Base-by-base conservation (phyloP, 495 filamentous ascomycete genomes). In the Rhypophila decipiens region DNA sequence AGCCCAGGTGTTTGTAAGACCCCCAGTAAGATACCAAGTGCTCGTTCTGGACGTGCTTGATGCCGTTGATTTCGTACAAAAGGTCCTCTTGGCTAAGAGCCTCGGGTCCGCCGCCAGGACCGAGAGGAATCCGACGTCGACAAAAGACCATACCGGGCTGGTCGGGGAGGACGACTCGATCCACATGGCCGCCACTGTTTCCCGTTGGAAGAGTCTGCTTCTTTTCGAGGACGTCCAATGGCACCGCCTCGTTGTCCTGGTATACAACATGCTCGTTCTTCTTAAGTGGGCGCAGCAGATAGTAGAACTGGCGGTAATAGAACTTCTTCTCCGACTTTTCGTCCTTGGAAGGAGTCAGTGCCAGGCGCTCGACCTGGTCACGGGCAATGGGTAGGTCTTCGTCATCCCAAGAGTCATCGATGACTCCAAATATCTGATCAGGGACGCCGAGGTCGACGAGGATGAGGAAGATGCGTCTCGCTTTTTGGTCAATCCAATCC, bases 381-480 rank as follows among this genome's bases (percentile, higher is more conserved):
- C 81, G 74, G 0, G 85, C 74, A 42, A 96, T 71, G 0, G 91
- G 91, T 15, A 97, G 74, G 66, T 97, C 90, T 39, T 84, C 78
- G 58, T 97, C 91, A 53, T 94, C 88, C 73, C 84, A 88, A 4
- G 86, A 90, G 47, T 86, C 81, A 59, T 95, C 88, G 38, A 95
- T 82, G 34, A 90, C 70, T 15, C 81, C 78, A 56, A 96, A 96
- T 41, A 96, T 94, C 63, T 85, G 85, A 49, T 88, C 84, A 0
- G 90, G 83, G 11, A 88, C 78, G 0, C 84, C 87, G 41, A 95
- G 72, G 47, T 90, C 85, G 34, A 82, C 73, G 24, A 96, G 75
- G 24, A 90, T 86, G 24, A 97, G 74, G 53, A 95, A 97, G 44
- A 95, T 76, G 46, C 82, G 78, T 52, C 78, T 84, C 3, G 87